These are phyloP conservation scores for Aspergillus terreus DNA, from an alignment of 2,329 filamentous ascomycete genomes.

Conservation along the genomic window DNA sequence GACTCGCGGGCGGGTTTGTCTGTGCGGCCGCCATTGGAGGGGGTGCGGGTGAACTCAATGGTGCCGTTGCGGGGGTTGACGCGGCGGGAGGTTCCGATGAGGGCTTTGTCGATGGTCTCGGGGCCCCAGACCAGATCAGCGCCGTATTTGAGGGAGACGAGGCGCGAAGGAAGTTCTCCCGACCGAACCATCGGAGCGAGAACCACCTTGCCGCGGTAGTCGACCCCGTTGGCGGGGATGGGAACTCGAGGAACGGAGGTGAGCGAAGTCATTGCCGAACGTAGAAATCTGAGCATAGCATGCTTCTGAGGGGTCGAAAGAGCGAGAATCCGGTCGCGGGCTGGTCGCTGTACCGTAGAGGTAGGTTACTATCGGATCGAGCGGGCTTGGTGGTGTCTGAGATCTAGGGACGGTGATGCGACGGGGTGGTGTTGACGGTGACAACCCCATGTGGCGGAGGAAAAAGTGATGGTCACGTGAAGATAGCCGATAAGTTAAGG, in stretches of 20 bases:
- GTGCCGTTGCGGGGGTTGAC: conserved; percentile 73
- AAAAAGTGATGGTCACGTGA: conserved; percentile 19
- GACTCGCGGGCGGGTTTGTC: conserved; percentile 50
- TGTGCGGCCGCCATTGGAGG: conserved; percentile 61
- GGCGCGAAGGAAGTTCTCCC: conserved; percentile 87
- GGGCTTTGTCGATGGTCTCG: conserved; percentile 86
- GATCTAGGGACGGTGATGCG: not conserved
- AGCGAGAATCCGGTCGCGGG: not conserved
- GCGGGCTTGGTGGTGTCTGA: not conserved
- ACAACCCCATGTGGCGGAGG: conserved; percentile 7
- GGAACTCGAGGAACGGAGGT: conserved; percentile 62
- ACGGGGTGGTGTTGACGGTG: not conserved
- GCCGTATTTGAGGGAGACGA: conserved; percentile 88
- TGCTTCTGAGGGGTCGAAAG: conserved; percentile 11
- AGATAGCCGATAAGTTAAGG: conserved; percentile 18
- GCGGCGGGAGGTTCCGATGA: conserved; percentile 80
- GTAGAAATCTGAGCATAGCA: conserved; percentile 42
- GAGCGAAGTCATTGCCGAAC: conserved; percentile 54
- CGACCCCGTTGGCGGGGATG: conserved; percentile 82
- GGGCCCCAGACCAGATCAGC: conserved; percentile 97
- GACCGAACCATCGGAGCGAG: conserved; percentile 97
- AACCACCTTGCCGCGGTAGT: conserved; percentile 90
- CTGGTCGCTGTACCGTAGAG: not conserved
- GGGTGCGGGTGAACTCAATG: conserved; percentile 77
- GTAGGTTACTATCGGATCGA: not conserved